Evolutionary conservation across 495 filamentous ascomycete genomes (phyloP).

Genomic region (Umbilicaria muhlenbergii): DNA sequence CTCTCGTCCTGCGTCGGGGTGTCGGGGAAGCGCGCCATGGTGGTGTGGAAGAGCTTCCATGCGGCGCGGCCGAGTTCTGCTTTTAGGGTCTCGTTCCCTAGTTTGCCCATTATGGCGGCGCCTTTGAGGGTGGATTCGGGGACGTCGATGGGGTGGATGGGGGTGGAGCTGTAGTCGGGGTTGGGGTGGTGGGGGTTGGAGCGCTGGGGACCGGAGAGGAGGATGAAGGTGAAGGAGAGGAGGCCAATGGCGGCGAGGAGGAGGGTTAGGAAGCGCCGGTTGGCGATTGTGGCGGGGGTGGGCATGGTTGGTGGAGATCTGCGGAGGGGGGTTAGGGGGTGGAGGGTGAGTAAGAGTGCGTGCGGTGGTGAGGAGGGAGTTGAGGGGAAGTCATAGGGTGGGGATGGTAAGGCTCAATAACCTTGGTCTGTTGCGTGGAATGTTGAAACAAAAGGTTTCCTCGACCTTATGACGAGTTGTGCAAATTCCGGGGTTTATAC

Average conservation of each 20-base stretch:
- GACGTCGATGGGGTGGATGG: constrained; percentile 10
- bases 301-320: not conserved
- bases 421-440: no score
- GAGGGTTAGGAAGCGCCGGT: constrained; percentile 19
- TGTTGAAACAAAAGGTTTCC: no score
- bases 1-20: constrained; percentile 71
- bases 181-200: not conserved
- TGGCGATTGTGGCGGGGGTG: constrained; percentile 18
- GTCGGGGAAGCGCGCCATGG: constrained; percentile 85
- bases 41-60: constrained; percentile 92
- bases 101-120: constrained; percentile 68
- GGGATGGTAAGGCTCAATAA: no score
- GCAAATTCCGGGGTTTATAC: no score
- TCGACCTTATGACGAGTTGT: no score
- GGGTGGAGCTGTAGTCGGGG: not conserved
- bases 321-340: not conserved
- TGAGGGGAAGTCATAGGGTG: no score
- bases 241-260: constrained; percentile 10
- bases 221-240: constrained; percentile 8
- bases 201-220: not conserved
- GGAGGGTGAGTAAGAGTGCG: no score
- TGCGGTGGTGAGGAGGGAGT: no score
- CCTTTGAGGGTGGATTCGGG: constrained; percentile 43
- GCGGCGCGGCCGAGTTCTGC: constrained; percentile 77
- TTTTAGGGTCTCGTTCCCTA: constrained; percentile 86